Percentiles rank a stretch among this genome's conserved stretches.
These are phyloP conservation scores for Elaeis oleifera DNA, from an alignment of 202 grass and related monocot species.

Conservation along the genomic window DNA sequence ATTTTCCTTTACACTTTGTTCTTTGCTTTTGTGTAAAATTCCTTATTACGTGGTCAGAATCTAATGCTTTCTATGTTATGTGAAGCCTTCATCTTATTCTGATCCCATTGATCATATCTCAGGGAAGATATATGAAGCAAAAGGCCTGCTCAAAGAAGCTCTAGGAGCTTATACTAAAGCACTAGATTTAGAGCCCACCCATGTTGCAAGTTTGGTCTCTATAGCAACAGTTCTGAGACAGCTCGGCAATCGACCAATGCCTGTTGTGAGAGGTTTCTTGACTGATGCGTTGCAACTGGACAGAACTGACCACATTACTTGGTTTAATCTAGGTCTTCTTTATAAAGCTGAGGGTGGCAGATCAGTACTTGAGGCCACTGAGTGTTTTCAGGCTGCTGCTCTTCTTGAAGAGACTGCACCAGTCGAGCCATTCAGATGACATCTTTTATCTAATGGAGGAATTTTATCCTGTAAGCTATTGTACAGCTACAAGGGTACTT, in stretches of 20 bases:
- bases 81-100: too few relatives aligned
- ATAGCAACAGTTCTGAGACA: constrained; percentile 48
- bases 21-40: too few relatives aligned
- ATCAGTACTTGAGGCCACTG: constrained; percentile 57
- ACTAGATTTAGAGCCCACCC: constrained; percentile 56
- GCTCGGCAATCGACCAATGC: constrained; percentile 48
- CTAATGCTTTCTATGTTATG: too few relatives aligned
- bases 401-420: constrained; percentile 93
- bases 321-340: constrained; percentile 88
- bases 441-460: constrained; percentile 23
- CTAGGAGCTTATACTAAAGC: constrained; percentile 59
- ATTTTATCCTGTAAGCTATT: constrained; percentile 40
- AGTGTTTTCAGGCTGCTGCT: constrained; percentile 90
- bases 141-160: constrained; percentile 57
- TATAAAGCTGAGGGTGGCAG: constrained; percentile 64
- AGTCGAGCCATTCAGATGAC: constrained; percentile 93
- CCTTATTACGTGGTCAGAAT: too few relatives aligned
- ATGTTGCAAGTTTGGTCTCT: constrained; percentile 84
- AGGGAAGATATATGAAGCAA: constrained; percentile 72
- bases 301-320: constrained; percentile 71
- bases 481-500: constrained; percentile 26
- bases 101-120: constrained; percentile 25
- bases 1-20: too few relatives aligned
- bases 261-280: constrained; percentile 55
- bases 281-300: constrained; percentile 82